Evolutionary conservation across 768 basidiomycete genomes (phyloP), one percentile per base, ranked within the genome.

Genomic region (Clathrus columnatus): DNA sequence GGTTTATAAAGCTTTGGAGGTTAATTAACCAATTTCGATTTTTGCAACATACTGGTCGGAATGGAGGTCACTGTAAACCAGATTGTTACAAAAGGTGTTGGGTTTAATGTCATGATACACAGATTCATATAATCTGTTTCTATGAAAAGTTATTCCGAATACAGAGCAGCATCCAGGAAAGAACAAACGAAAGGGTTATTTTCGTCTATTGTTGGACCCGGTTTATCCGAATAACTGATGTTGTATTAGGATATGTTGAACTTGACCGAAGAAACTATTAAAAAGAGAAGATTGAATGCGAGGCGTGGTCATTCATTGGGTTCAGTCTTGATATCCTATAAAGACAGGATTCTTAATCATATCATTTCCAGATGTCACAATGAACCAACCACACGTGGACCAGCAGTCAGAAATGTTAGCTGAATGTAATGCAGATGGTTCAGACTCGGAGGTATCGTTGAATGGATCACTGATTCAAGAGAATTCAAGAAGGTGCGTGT

Each of bases 11-110:
- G n/a, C n/a, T n/a, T n/a, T n/a, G n/a, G n/a, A n/a, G n/a, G n/a
- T n/a, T n/a, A n/a, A n/a, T n/a, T n/a, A n/a, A n/a, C n/a, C n/a
- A n/a, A n/a, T n/a, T n/a, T n/a, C n/a, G n/a, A n/a, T n/a, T n/a
- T n/a, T n/a, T n/a, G n/a, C n/a, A n/a, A n/a, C n/a, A n/a, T 6
- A 86, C 85, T 0, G 86, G 79, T 32, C 74, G 85, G 83, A 82
- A 56, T n/a, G 72, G 49, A 11, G 49, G 49, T 11, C 49, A 50
- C 32, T 50, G 49, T 28, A 21, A 29, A 21, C 49, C 49, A 7
- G 27, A 50, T 28, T 50, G 49, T 29, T 50, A 50, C 21, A 10
- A 16, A 50, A 29, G 49, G 7, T 7, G 26, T 29, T 14, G 32
- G 11, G 10, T 29, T 7, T 27, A 50, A 16, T 16, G 16, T 21